Conservation (phyloP, 2,329 filamentous ascomycete species). For the Diplodia scrobiculata region DNA sequence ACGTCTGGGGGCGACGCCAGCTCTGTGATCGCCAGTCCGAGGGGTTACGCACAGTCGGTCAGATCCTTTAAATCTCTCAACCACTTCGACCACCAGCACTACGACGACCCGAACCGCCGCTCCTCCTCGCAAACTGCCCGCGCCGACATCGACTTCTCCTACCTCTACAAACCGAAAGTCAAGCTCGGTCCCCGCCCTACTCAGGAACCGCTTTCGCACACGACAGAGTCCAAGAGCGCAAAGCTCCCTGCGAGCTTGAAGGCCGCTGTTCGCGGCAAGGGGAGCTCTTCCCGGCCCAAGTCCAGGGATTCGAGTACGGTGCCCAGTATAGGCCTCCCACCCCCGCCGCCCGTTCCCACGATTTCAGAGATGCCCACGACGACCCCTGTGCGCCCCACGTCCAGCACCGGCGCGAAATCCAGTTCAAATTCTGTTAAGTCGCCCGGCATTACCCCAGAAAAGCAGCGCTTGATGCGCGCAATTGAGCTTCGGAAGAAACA, state of each 20-base stretch:
- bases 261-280: constrained; percentile 38
- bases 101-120: constrained; percentile 46
- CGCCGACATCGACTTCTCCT: constrained; percentile 50
- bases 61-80: constrained; percentile 29
- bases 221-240: constrained; percentile 64
- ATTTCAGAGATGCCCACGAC: constrained; percentile 41
- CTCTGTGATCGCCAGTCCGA: constrained; percentile 33
- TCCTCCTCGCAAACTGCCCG: constrained; percentile 48
- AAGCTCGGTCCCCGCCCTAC: constrained; percentile 81
- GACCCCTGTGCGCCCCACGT: constrained; percentile 42
- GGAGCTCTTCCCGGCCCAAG: constrained; percentile 38
- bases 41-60: constrained; percentile 30
- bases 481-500: constrained; percentile 87
- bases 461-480: constrained; percentile 89
- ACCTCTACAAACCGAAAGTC: constrained; percentile 72
- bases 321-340: constrained; percentile 39
- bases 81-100: constrained; percentile 26
- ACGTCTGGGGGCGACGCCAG: constrained; percentile 30
- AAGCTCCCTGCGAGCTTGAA: constrained; percentile 81
- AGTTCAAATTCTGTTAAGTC: constrained; percentile 42
- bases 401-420: constrained; percentile 39
- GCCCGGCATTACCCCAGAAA: constrained; percentile 78
- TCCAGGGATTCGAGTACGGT: constrained; percentile 40
- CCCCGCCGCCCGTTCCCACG: constrained; percentile 42
- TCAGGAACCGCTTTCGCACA: constrained; percentile 61